Percentiles rank a stretch among this genome's conserved stretches.
Conservation (phyloP, 306 rosid species). For the Gleditsia sinensis region DNA sequence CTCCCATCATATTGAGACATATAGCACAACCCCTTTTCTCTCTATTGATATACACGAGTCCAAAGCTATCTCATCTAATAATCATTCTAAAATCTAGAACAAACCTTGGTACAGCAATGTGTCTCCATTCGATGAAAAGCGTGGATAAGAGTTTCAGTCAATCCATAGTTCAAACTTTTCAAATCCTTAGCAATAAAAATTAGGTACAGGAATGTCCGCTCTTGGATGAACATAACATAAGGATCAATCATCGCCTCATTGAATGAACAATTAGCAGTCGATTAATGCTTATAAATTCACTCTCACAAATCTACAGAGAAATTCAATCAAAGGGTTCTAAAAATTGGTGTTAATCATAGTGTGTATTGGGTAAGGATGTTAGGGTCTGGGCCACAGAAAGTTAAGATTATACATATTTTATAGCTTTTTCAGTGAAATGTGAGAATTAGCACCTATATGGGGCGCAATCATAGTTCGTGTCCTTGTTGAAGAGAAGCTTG, state of each 20-base stretch:
- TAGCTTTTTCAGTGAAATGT: constrained; percentile 34
- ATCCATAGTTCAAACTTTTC: constrained; percentile 21
- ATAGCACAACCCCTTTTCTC: not conserved
- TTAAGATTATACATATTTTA: not conserved
- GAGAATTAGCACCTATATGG: constrained; percentile 43
- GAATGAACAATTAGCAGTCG: constrained; percentile 47
- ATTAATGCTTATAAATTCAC: constrained; percentile 37
- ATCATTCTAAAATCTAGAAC: constrained; percentile 35
- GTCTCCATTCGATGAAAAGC: constrained; percentile 7
- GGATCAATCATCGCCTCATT: constrained; percentile 54
- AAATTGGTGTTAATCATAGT: constrained; percentile 30
- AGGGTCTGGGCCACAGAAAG: constrained; percentile 39
- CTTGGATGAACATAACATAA: constrained; percentile 48
- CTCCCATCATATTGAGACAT: not conserved
- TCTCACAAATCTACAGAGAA: constrained; percentile 30
- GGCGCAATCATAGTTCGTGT: constrained; percentile 55
- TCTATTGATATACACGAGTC: constrained; percentile 9
- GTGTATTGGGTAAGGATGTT: constrained; percentile 10
- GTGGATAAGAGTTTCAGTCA: constrained; percentile 17
- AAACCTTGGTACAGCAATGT: not conserved
- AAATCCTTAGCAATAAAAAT: constrained; percentile 24
- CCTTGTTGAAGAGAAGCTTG: constrained; percentile 58
- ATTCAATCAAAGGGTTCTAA: constrained; percentile 30
- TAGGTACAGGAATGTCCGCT: constrained; percentile 42
- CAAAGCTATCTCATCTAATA: constrained; percentile 11